These are phyloP conservation scores for Mycena leptocephala DNA, from an alignment of 768 basidiomycete genomes.

Conservation along the genomic window DNA sequence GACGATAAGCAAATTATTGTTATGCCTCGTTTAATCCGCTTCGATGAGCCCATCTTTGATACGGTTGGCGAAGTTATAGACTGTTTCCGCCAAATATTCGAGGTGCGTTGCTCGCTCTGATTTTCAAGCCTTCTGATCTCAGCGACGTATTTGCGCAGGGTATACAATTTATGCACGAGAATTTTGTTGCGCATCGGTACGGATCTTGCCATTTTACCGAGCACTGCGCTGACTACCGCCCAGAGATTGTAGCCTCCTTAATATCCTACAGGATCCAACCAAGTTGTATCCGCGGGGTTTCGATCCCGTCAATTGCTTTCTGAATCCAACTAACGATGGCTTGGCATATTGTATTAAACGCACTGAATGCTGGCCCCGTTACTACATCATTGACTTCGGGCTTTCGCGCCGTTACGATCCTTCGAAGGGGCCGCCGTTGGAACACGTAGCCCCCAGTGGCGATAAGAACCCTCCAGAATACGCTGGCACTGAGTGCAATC, in stretches of 20 bases:
- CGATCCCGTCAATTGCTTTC: conserved; percentile 34
- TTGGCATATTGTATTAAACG: conserved; percentile 32
- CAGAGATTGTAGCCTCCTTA: conserved; percentile 35
- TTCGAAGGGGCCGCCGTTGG: conserved; percentile 32
- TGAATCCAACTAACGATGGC: conserved; percentile 23
- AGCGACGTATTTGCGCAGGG: conserved; percentile 27
- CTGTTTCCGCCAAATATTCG: conserved; percentile 49
- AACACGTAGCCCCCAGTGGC: conserved; percentile 17
- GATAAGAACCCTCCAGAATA: conserved; percentile 49
- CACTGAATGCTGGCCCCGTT: conserved; percentile 36
- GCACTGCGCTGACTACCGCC: not conserved
- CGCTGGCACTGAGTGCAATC: conserved; percentile 39
- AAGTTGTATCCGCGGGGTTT: conserved; percentile 36
- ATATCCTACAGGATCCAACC: conserved; percentile 42
- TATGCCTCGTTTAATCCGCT: conserved; percentile 47
- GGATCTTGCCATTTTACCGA: not conserved
- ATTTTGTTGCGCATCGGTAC: conserved; percentile 42
- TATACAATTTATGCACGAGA: conserved; percentile 42
- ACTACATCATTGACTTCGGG: conserved; percentile 42
- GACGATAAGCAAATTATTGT: conserved; percentile 40
- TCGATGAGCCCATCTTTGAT: conserved; percentile 36
- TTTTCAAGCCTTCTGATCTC: not conserved
- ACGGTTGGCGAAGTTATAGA: conserved; percentile 45
- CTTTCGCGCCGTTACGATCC: conserved; percentile 35
- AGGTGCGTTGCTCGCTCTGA: conserved; percentile 32